These are phyloP conservation scores for Nicotiana otophora DNA, from an alignment of 257 asterid species.

Conservation along the genomic window DNA sequence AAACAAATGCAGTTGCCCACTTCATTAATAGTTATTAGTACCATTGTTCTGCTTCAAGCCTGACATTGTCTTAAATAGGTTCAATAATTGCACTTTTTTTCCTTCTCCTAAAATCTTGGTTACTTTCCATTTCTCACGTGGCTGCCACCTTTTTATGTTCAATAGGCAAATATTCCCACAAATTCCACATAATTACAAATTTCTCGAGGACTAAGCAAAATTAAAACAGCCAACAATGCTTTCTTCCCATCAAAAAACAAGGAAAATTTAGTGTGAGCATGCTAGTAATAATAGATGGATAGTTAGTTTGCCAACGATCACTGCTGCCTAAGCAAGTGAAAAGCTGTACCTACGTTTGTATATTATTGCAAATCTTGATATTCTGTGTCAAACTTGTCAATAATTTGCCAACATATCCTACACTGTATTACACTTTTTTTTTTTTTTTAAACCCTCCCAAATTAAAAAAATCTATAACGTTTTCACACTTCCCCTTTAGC, in stretches of 20 bases:
- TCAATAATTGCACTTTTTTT: background rate
- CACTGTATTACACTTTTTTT: too few relatives aligned
- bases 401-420: background rate
- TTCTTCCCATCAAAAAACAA: background rate
- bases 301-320: background rate
- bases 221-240: background rate
- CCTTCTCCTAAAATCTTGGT: background rate
- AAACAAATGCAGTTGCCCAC: too few relatives aligned
- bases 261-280: background rate
- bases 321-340: background rate
- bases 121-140: background rate
- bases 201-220: background rate
- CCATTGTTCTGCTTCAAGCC: background rate
- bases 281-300: background rate
- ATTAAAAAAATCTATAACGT: too few relatives aligned
- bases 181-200: background rate
- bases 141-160: background rate
- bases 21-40: too few relatives aligned
- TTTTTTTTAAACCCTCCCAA: too few relatives aligned
- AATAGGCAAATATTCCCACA: background rate
- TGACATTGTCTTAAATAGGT: background rate
- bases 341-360: background rate
- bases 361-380: background rate
- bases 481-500: too few relatives aligned
- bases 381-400: background rate